Evolutionary conservation across 371 early-diverging fungal species (phyloP).

Genomic region (Blakeslea trispora): DNA sequence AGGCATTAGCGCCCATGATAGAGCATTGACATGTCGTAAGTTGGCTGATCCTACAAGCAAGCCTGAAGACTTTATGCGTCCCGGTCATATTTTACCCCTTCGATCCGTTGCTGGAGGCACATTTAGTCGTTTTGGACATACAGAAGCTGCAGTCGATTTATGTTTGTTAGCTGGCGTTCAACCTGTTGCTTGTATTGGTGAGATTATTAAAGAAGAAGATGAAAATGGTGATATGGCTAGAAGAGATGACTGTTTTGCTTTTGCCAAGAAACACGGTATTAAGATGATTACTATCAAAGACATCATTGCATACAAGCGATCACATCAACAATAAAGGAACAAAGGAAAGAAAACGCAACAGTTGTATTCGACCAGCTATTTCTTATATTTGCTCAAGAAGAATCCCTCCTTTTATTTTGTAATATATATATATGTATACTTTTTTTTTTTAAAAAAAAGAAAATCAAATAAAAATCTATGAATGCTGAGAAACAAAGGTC

Average conservation of each 20-base stretch:
- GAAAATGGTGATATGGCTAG: conserved; percentile 85
- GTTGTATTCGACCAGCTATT: too few species aligned
- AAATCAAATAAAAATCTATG: not conserved
- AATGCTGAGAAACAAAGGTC: conserved; percentile 16
- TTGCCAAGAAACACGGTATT: conserved; percentile 82
- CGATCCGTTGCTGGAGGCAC: conserved; percentile 81
- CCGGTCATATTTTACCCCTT: conserved; percentile 95
- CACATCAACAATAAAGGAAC: not conserved
- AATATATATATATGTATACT: too few species aligned
- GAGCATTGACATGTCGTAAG: conserved; percentile 77
- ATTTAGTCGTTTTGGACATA: conserved; percentile 87
- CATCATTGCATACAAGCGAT: conserved; percentile 67
- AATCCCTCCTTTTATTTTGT: too few species aligned
- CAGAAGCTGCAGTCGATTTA: conserved; percentile 92
- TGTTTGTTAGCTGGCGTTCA: conserved; percentile 79
- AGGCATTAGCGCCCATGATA: conserved; percentile 93
- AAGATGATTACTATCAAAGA: conserved; percentile 90
- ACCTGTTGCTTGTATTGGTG: conserved; percentile 90
- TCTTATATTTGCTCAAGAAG: too few species aligned
- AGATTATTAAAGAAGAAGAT: conserved; percentile 87
- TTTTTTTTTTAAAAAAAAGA: not conserved
- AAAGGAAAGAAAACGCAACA: not conserved
- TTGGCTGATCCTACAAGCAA: conserved; percentile 73
- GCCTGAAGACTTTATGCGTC: conserved; percentile 80
- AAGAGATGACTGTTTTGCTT: conserved; percentile 84